Evolutionary conservation across 331 rosid species (phyloP), one percentile per base, ranked within the genome.

Genomic region (Saraca asoca): DNA sequence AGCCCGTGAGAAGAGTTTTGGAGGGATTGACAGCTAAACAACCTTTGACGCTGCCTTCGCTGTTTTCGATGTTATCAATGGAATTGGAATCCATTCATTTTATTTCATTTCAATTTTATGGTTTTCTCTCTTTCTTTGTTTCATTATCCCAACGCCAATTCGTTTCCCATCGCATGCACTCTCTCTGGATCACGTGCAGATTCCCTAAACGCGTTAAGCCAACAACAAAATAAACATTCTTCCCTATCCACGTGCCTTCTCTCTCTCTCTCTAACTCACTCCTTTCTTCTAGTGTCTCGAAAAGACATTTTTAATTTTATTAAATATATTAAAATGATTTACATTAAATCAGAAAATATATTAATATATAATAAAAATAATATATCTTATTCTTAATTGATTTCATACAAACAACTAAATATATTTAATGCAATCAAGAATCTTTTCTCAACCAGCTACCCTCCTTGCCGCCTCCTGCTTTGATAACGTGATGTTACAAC

Each of bases 1-100:
- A 77, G 72, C 52, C 88, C 91, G 91, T 86, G 91, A 81, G 76
- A 72, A 41, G 71, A 54, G 52, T 64, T n/a, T 87, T 79, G 87
- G 82, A 72, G 76, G 89, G 82, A 81, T 85, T 85, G 90, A 87
- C 95, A 87, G 92, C 88, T 88, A 85, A 85, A 88, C 78, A 71
- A 78, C 74, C 72, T 83, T 83, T 74, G 84, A 80, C 83, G 74
- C 81, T 75, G 80, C 71, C 72, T 73, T 83, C 79, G 70, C 90
- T 58, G 66, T 80, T 79, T 64, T 80, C 88, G 82, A 83, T 75
- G 84, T 60, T 56, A 72, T 29, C 35, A 53, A 51, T 2, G 12
- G 50, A 60, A 24, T 24, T 71, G 55, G 76, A 71, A 61, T 52
- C 70, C 55, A 13, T 42, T 71, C 64, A 31, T 62, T 61, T 42